Evolutionary conservation across 331 rosid genomes (phyloP).

Genomic region (Quercus tomentella): DNA sequence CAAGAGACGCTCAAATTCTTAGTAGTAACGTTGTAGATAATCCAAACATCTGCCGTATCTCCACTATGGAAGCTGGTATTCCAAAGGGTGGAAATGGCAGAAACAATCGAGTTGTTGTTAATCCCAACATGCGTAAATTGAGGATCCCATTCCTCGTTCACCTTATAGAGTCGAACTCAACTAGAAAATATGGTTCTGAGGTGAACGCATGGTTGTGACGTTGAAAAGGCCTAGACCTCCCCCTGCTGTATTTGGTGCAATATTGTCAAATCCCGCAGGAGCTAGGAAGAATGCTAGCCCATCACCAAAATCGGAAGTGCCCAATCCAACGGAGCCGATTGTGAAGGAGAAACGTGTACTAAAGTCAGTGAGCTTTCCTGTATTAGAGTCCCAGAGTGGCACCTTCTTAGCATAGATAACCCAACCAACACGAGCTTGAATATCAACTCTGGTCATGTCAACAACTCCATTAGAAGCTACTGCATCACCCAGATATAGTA

Average conservation of each 20-base stretch:
- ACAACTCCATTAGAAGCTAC: not conserved
- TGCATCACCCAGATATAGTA: not conserved
- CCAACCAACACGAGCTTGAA: slow-evolving; percentile 12
- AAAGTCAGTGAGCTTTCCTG: slow-evolving; percentile 12
- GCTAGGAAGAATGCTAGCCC: slow-evolving; percentile 31
- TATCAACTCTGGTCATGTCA: not conserved
- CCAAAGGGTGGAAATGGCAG: slow-evolving; percentile 8
- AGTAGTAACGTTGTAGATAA: not conserved
- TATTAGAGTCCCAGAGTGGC: slow-evolving; percentile 12
- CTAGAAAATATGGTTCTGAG: slow-evolving; percentile 18
- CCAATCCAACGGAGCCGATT: not conserved
- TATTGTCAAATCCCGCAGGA: slow-evolving; percentile 13
- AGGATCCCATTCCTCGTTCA: slow-evolving; percentile 10
- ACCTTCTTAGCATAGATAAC: slow-evolving; percentile 11
- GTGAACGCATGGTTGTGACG: not conserved
- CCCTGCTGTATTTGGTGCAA: slow-evolving; percentile 31
- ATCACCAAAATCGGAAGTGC: not conserved
- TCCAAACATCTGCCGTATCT: slow-evolving; percentile 24
- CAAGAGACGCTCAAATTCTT: slow-evolving; percentile 29
- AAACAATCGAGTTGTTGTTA: not conserved
- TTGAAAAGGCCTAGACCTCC: slow-evolving; percentile 34
- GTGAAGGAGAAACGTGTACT: slow-evolving; percentile 19
- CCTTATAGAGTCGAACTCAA: slow-evolving; percentile 27
- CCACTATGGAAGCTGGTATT: slow-evolving; percentile 32
- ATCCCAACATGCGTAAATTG: slow-evolving; percentile 24